Base-by-base conservation (phyloP, 495 filamentous ascomycete genomes). In the Penicillium bialowiezense region DNA sequence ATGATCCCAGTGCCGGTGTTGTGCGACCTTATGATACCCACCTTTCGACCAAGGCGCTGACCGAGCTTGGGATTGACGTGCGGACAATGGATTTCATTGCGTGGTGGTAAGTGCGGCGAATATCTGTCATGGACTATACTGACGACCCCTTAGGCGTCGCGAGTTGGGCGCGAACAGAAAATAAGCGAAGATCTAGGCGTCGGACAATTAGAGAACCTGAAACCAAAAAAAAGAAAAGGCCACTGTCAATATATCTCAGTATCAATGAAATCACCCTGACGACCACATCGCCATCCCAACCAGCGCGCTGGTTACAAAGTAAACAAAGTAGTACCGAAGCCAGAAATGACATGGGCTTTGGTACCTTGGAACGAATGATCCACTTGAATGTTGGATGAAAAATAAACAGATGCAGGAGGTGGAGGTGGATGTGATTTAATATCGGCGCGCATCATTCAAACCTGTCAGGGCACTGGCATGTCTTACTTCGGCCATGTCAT, bases 1-100 rank as follows among this genome's bases (percentile, higher is more conserved):
- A 89, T 57, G 88, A 92, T 45, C 87, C 86, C 20, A 84, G 82
- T 31, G 83, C 83, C 21, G 73, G 76, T 18, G 88, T 90, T 13
- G 77, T 89, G 72, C 79, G 91, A 44, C 91, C 91, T 8, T 96
- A 89, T 69, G 91, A 97, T 68, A 90, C 87, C 49, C 90, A 96
- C 61, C 75, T 97, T 18, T 90, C 87, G 44, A 96, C 83, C 14
- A 80, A 83, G 72, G 81, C 71, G 21, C 64, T 97, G 45, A 81
- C 79, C 63, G 83, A 91, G 14, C 57, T 96, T 44, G 90, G 83
- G 0, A 88, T 97, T 44, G 76, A 89, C 58, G 84, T 92, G 34
- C 69, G 73, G 15, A 90, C 89, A 0, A 76, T 85, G 62, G 78
- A 91, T 50, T 96, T 97, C 58, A 74, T 72, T 23, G 81, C 74